Base-by-base conservation (phyloP, 192 early-diverging fungal genomes). In the Chytriomyces sp. region DNA sequence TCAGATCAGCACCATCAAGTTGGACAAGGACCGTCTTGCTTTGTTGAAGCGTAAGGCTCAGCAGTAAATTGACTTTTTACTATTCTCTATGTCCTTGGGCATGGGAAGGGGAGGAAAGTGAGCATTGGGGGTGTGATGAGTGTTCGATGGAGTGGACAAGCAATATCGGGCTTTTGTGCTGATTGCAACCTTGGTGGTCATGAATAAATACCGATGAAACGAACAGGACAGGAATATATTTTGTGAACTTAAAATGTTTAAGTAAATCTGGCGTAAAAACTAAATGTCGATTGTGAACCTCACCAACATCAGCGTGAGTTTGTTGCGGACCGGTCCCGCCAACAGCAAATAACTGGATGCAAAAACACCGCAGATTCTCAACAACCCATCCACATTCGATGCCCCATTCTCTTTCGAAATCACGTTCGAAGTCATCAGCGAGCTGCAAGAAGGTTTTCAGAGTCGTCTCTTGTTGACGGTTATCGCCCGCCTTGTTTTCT, bases 1-100 rank as follows among this genome's bases (percentile, higher is more conserved):
- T 68, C 90, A 94, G 75, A 91, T 99, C 91, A 96, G 91, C 83
- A 93, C 93, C 82, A 84, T 97, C 80, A 92, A 98, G 92, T 80
- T 98, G 74, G 94, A 97, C 91, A 96, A 96, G 90, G 97, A 97
- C 92, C 94, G 98, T 82, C 90, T 92, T 89, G 83, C 82, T 75
- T 83, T 98, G 79, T 88, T 99, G 63, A 91, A 90, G 79, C 93
- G 96, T 87, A 99, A 99, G 93, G 92, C 86, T 82, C 46, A 77
- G 53, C 53, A 57, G 53, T 57, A 57, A 57, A 57, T n/a, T 57
- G 20, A 13, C 53, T 57, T 57, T 57, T 20, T 57, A n/a, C 53
- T 57, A 35, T 35, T 35, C 35, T 35, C 35, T 35, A 1, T 35
- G 35, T 35, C 35, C 35, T 2, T 35, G 35, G 35, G 35, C 35